Evolutionary conservation across 1,139 yeast genomes (phyloP), one percentile per base, ranked within the genome.

Genomic region (Lodderomyces jiufengensis): DNA sequence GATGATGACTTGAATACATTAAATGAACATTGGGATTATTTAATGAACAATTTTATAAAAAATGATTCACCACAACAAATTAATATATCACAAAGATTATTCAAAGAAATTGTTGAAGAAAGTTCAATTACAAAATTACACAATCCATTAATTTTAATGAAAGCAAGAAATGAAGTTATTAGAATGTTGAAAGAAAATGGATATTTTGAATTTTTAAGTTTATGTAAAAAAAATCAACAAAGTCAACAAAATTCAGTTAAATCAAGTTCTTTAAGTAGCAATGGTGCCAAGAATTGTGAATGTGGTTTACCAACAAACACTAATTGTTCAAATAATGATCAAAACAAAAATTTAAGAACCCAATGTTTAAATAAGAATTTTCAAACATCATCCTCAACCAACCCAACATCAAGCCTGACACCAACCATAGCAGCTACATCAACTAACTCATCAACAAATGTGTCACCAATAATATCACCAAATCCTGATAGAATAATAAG

Each of bases 161-260:
- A 55, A n/a, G 73, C 76, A 3, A 66, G 66, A 44, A 59, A 61
- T 36, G 74, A 70, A 33, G 65, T 69, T 5, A 36, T 70, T 20
- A 71, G 65, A 40, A 43, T 73, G 20, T 48, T 73, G 25, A 60
- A 71, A 41, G 78, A 72, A 44, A 73, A 73, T 44, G 72, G 63
- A 4, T 71, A 68, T 43, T 39, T 44, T 32, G 38, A 40, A 14
- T 55, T 55, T 37, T 32, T 40, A 4, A 43, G 30, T 26, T 35
- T 39, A 13, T 25, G 24, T 16, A 41, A 38, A 13, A 32, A 29
- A 23, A 35, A 27, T 10, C 11, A 11, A n/a, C 10, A 10, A 34
- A 11, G 16, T 16, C 24, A 18, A 15, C 37, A 21, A 13, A 13
- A 28, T 13, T 14, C 8, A 27, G 23, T 13, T 6, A 22, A 15